A percentile compares a stretch with the other conserved stretches of the same genome.
Conservation (phyloP, 2,329 filamentous ascomycete genomes). For the Aspergillus viridinutans region DNA sequence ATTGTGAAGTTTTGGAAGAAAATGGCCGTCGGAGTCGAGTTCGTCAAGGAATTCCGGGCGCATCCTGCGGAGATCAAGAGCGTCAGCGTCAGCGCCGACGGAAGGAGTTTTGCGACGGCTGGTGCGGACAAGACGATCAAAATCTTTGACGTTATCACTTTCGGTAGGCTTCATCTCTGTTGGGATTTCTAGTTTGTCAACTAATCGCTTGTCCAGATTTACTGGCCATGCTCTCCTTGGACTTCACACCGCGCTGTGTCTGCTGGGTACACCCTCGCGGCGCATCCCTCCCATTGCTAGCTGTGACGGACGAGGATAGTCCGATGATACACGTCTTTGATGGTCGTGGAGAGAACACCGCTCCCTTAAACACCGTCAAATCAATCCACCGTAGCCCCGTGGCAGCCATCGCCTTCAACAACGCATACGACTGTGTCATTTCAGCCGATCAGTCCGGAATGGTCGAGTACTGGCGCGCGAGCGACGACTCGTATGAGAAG, state of each 20-base stretch:
- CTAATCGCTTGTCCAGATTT: conserved; percentile 54
- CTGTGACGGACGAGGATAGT: conserved; percentile 71
- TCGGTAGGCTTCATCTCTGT: conserved; percentile 45
- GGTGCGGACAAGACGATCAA: conserved; percentile 54
- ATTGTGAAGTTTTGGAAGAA: conserved; percentile 99
- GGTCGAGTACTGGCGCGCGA: conserved; percentile 92
- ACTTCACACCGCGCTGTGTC: conserved; percentile 69
- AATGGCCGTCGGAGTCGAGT: conserved; percentile 81
- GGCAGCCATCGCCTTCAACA: conserved; percentile 83
- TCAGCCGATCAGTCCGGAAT: conserved; percentile 88
- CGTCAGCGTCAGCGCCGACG: conserved; percentile 82
- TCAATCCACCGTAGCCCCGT: conserved; percentile 79
- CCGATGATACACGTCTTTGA: conserved; percentile 80
- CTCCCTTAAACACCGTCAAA: conserved; percentile 71
- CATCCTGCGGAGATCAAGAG: conserved; percentile 80
- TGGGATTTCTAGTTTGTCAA: background rate
- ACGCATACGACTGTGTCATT: conserved; percentile 80
- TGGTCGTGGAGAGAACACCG: conserved; percentile 74
- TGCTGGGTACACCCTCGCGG: conserved; percentile 91
- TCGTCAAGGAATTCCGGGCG: conserved; percentile 95
- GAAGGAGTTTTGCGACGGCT: conserved; percentile 86
- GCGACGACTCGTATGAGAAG: conserved; percentile 73
- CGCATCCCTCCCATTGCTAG: conserved; percentile 80
- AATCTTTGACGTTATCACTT: conserved; percentile 69
- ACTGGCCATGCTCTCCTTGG: conserved; percentile 73